Percentiles rank a stretch among this genome's conserved stretches.
These are phyloP conservation scores for Globisporangium cylindrosporum DNA, from an alignment of 352 stramenopile species.

Conservation along the genomic window DNA sequence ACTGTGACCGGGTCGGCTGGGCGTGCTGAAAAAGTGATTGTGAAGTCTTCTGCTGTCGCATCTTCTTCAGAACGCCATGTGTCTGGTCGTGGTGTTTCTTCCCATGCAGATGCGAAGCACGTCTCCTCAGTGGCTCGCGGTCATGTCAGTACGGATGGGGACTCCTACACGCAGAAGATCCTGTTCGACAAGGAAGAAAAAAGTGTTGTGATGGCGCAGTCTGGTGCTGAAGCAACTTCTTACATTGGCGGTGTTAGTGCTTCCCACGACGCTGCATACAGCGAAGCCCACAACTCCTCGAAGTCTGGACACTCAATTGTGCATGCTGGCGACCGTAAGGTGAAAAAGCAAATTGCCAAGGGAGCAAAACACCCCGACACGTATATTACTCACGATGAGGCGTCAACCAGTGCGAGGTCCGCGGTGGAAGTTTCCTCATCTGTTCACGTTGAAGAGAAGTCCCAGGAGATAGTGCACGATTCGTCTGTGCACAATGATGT, in stretches of 20 bases:
- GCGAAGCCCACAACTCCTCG: not conserved
- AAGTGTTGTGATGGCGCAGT: not conserved
- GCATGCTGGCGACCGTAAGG: constrained; percentile 5
- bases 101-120: constrained; percentile 2
- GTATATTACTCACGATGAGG: not conserved
- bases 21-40: not conserved
- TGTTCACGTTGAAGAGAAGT: not conserved
- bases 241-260: not conserved
- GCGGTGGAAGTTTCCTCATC: not conserved
- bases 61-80: not conserved
- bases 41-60: not conserved
- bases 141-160: not conserved
- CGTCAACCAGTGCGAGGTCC: not conserved
- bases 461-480: not conserved
- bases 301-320: not conserved
- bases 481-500: not conserved
- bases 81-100: not conserved
- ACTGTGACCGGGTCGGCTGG: not conserved
- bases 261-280: not conserved
- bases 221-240: not conserved
- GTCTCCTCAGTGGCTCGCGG: no score
- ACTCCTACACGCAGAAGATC: constrained; percentile 1
- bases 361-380: not conserved
- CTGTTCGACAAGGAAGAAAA: constrained; percentile 4
- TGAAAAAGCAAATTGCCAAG: constrained; percentile 2